Evolutionary conservation across 1,139 yeast genomes (phyloP).

Genomic region (Oligophagozyma castellii): DNA sequence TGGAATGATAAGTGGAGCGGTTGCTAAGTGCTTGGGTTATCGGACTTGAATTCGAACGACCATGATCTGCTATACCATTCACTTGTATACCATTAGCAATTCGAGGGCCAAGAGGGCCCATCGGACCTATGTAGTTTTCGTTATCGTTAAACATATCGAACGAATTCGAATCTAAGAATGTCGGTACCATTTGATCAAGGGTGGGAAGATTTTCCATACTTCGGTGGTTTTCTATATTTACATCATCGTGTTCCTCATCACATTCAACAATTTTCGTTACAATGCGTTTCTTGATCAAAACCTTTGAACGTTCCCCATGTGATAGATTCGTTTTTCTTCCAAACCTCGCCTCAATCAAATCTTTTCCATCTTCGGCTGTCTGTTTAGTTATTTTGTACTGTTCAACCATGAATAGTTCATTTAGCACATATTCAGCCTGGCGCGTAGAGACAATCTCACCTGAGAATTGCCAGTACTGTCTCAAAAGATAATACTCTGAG

Average conservation of each 20-base stretch:
- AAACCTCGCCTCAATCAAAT: slow-evolving; percentile 71
- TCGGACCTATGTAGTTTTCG: neutral
- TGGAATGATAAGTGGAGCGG: neutral
- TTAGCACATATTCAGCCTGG: slow-evolving; percentile 69
- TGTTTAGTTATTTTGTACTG: slow-evolving; percentile 2
- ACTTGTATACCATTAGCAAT: no score
- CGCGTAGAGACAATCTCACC: slow-evolving; percentile 93
- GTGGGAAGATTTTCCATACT: no score
- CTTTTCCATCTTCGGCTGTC: neutral
- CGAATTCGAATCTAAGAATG: slow-evolving; percentile 1
- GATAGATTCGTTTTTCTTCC: slow-evolving; percentile 78
- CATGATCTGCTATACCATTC: neutral
- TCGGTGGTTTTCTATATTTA: slow-evolving; percentile 1
- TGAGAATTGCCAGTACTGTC: slow-evolving; percentile 90
- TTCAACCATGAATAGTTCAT: slow-evolving; percentile 34
- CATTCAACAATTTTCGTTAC: slow-evolving; percentile 40
- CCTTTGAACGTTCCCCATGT: slow-evolving; percentile 63
- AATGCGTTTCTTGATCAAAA: slow-evolving; percentile 60
- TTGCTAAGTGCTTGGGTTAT: no score
- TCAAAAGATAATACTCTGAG: slow-evolving; percentile 44
- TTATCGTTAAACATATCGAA: neutral
- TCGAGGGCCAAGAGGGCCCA: no score
- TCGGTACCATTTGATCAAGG: no score
- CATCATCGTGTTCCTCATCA: slow-evolving; percentile 24
- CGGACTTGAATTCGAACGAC: neutral